These are phyloP conservation scores for Pichia sp. DNA, from an alignment of 1,139 yeast genomes.

Conservation along the genomic window DNA sequence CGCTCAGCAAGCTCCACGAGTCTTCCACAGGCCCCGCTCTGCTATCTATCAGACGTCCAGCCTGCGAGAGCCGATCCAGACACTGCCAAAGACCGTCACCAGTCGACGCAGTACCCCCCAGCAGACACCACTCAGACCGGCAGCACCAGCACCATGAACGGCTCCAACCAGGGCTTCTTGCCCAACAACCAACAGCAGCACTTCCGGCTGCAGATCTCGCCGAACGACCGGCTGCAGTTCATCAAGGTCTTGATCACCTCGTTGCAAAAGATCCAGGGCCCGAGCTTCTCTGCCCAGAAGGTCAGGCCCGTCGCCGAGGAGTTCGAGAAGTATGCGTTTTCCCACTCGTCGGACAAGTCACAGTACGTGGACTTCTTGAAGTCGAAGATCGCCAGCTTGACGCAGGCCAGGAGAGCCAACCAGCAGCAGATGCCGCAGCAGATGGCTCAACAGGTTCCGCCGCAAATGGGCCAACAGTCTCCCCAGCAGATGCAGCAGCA, in stretches of 20 bases:
- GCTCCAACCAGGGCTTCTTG: constrained; percentile 14
- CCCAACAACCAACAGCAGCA: constrained; percentile 15
- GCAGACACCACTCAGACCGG: too few species aligned
- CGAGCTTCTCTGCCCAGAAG: constrained; percentile 25
- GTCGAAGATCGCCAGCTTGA: constrained; percentile 28
- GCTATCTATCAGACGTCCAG: too few species aligned
- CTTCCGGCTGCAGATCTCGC: constrained; percentile 20
- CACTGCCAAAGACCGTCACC: neutral
- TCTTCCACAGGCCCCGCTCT: neutral
- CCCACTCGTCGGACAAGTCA: constrained; percentile 27
- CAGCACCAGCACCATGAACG: constrained; percentile 12
- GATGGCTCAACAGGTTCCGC: constrained; percentile 11
- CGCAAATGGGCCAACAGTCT: constrained; percentile 11
- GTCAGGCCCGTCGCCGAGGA: constrained; percentile 32
- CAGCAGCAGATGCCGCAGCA: constrained; percentile 9
- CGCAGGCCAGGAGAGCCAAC: constrained; percentile 24
- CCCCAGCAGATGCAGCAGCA: constrained; percentile 14
- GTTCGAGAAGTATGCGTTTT: constrained; percentile 31
- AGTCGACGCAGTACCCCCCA: neutral
- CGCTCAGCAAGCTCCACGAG: neutral
- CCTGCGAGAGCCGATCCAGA: too few species aligned
- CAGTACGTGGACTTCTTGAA: constrained; percentile 30
- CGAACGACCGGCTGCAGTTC: constrained; percentile 30
- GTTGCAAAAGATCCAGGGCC: constrained; percentile 31
- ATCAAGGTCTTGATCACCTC: constrained; percentile 29